Percentiles rank a stretch among this genome's conserved stretches.
phyloP scores from a whole-genome alignment of 2,329 filamentous ascomycete genomes.

The Sordariomycetes sp. region DNA sequence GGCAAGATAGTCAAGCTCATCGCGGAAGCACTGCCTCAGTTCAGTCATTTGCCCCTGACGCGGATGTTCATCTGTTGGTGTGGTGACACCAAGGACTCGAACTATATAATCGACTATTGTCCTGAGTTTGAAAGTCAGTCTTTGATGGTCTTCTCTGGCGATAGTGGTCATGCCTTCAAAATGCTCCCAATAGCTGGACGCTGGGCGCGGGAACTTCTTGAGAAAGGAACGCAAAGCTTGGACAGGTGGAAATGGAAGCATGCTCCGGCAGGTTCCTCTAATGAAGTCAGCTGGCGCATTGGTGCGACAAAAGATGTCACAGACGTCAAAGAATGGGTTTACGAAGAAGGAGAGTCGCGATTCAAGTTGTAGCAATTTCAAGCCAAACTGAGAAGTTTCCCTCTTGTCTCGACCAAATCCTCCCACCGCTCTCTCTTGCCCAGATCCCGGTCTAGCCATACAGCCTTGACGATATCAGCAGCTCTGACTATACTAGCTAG shows the following conservation, averaged over 20 bases:
- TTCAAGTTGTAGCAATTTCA: too few relatives aligned
- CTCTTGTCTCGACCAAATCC: too few relatives aligned
- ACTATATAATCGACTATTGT: slow-evolving; percentile 52
- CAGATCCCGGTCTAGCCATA: too few relatives aligned
- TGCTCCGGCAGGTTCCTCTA: too few relatives aligned
- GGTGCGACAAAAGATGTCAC: too few relatives aligned
- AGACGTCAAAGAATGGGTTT: too few relatives aligned
- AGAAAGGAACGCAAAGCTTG: slow-evolving; percentile 29
- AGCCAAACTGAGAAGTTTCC: too few relatives aligned
- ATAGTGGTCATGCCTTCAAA: slow-evolving; percentile 55
- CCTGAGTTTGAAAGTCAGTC: slow-evolving; percentile 32
- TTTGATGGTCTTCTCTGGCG: slow-evolving; percentile 43
- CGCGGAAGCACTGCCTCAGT: slow-evolving; percentile 37
- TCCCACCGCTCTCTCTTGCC: too few relatives aligned
- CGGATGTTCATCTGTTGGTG: slow-evolving; percentile 52
- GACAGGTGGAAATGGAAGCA: slow-evolving; percentile 43
- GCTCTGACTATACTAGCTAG: too few relatives aligned
- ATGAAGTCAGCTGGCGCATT: too few relatives aligned
- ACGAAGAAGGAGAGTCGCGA: too few relatives aligned
- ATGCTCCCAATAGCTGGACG: slow-evolving; percentile 48
- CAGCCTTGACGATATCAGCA: too few relatives aligned
- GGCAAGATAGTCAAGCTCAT: slow-evolving; percentile 38
- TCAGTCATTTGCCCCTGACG: slow-evolving; percentile 45
- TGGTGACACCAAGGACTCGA: slow-evolving; percentile 49
- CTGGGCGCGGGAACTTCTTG: slow-evolving; percentile 39